Base-by-base conservation (phyloP, 2,329 filamentous ascomycete species). In the Parafenestella ontariensis region DNA sequence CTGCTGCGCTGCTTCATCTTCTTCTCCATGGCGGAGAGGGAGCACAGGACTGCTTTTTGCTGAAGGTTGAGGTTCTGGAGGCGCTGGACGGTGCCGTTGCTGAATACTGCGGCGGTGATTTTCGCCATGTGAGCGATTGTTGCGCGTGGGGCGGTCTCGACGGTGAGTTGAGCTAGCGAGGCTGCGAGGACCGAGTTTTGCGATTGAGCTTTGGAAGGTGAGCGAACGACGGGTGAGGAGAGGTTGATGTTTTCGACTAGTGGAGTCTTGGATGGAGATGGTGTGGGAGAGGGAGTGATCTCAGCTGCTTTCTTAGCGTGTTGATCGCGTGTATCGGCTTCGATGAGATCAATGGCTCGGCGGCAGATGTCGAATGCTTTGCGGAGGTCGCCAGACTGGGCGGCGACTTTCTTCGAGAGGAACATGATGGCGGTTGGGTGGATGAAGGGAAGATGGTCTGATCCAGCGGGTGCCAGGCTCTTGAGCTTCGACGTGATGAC, bases 281-380 rank as follows among this genome's bases (percentile, higher is more conserved):
- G 81, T 29, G 84, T 74, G 15, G 72, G 72, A 57, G 68, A 75
- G 20, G 69, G 74, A 31, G 68, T 74, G 73, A 85, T 76, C 29
- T 74, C 55, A 79, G 80, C 63, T 80, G 73, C 73, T 53, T 78
- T 85, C 59, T 88, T 86, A 59, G 89, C 85, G 59, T 92, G 85
- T 70, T 89, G 91, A 59, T 87, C 82, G 54, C 87, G 86, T 1
- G 90, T 94, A 75, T 98, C 94, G 47, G 86, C 82, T 76, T 98
- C 95, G 44, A 97, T 87, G 20, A 96, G 79, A 74, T 98, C 94
- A 51, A 99, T 87, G 3, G 93, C 92, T 49, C 92, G 87, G 42
- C 92, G 89, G 74, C 94, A 92, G 55, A 99, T 91, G 75, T 97
- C 94, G 68, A 98, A 97, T 0, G 93, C 94, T 76, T 96, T 96